Evolutionary conservation across 1,284 basidiomycete genomes (phyloP).

Genomic region (Lignosus rhinocerotis): DNA sequence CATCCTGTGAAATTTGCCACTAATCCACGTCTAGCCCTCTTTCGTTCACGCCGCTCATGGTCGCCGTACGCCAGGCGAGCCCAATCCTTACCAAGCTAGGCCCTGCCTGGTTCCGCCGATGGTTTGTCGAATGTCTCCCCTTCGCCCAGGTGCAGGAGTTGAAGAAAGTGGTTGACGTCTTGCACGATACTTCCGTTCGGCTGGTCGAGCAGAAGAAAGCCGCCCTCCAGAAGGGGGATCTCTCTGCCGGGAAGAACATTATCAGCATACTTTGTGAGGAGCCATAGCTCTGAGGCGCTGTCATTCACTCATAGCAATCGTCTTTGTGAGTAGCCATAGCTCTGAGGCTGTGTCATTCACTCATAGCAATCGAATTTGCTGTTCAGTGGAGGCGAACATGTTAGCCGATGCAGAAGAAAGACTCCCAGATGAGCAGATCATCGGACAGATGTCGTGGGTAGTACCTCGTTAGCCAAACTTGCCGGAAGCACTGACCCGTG

Average conservation of each 20-base stretch:
- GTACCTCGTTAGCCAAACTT: not conserved
- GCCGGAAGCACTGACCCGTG: not conserved
- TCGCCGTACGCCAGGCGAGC: slow-evolving; percentile 17
- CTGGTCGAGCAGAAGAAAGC: slow-evolving; percentile 26
- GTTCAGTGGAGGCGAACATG: slow-evolving; percentile 20
- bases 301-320: not conserved
- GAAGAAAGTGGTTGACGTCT: slow-evolving; percentile 18
- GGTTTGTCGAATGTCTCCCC: slow-evolving; percentile 21
- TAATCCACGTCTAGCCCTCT: slow-evolving; percentile 4
- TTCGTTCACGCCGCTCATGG: slow-evolving; percentile 22
- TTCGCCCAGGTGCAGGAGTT: slow-evolving; percentile 16
- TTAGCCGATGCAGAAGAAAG: slow-evolving; percentile 8
- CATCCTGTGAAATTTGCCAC: too few species aligned
- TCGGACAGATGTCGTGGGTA: slow-evolving; percentile 25
- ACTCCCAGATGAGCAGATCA: slow-evolving; percentile 20
- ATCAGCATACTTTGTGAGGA: slow-evolving; percentile 34
- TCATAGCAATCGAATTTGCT: not conserved
- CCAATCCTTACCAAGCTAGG: slow-evolving; percentile 16
- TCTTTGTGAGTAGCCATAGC: slow-evolving; percentile 25
- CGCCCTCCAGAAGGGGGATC: slow-evolving; percentile 23
- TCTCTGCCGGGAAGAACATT: slow-evolving; percentile 33
- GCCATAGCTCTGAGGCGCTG: not conserved
- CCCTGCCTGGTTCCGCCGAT: slow-evolving; percentile 17
- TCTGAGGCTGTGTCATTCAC: not conserved
- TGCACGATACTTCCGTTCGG: slow-evolving; percentile 18